Evolutionary conservation across 2,329 filamentous ascomycete species (phyloP), one percentile per base, ranked within the genome.

Genomic region (Tolypocladium paradoxum): DNA sequence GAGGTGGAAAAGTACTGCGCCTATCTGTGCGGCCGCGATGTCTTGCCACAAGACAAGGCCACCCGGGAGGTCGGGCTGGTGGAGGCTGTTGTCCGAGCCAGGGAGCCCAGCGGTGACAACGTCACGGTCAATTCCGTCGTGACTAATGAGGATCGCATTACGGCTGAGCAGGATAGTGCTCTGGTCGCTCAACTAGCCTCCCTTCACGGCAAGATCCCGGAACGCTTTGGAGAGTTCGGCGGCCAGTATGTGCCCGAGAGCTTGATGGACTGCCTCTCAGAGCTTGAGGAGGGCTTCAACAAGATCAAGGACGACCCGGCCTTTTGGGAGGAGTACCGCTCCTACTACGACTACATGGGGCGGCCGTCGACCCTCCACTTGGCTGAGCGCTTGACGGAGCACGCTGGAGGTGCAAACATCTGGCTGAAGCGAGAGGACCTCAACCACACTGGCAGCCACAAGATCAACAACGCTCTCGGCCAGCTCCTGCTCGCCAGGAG

Each of bases 381-480:
- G 51, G 93, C 93, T 1, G 84, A 93, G 61, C 84, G 91, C 51
- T 75, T 99, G 59, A 97, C 92, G 0, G 86, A 95, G 66, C 76
- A 92, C 64, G 90, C 89, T 48, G 90, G 90, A 27, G 93, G 93
- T 56, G 92, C 93, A 49, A 95, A 90, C 66, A 95, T 99, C 74
- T 99, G 92, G 86, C 75, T 99, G 61, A 99, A 99, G 81, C 84
- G 93, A 62, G 93, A 99, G 73, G 93, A 99, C 68, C 76, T 97
- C 53, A 97, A 97, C 73, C 93, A 99, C 69, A 97, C 93, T 9
- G 93, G 93, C 60, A 95, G 88, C 57, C 93, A 99, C 79, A 99
- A 99, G 81, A 97, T 99, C 77, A 99, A 99, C 77, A 99, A 99
- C 64, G 93, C 93, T 0, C 76, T 99, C 9, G 93, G 93, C 2